A percentile compares a stretch with the other conserved stretches of the same genome.
phyloP scores from a whole-genome alignment of 2,329 filamentous ascomycete genomes.

The Epichloe uncinata region DNA sequence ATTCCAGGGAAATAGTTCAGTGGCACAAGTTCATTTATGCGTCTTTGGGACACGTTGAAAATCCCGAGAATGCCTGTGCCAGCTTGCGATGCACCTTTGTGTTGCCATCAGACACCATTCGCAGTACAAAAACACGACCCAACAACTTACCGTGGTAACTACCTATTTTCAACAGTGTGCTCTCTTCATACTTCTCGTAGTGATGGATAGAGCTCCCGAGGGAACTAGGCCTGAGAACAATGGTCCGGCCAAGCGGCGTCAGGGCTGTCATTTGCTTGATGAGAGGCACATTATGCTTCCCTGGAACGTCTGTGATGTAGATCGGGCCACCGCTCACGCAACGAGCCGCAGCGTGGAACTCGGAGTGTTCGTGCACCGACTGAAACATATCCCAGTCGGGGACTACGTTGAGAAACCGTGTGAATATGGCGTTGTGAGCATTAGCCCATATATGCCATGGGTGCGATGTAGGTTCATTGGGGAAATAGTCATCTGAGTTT shows the following conservation, averaged over 20 bases:
- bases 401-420: conserved; percentile 70
- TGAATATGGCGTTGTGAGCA: conserved; percentile 75
- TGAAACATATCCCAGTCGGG: conserved; percentile 73
- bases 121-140: neutral
- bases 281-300: conserved; percentile 61
- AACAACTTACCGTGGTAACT: conserved; percentile 53
- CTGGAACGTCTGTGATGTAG: conserved; percentile 85
- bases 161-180: conserved; percentile 60
- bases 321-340: conserved; percentile 86
- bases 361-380: conserved; percentile 52
- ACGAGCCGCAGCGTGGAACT: conserved; percentile 79
- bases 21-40: conserved; percentile 55
- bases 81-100: conserved; percentile 35
- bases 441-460: conserved; percentile 95
- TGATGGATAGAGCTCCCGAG: conserved; percentile 59
- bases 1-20: conserved; percentile 64
- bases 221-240: conserved; percentile 67
- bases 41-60: conserved; percentile 62
- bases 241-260: conserved; percentile 57
- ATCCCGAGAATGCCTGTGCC: conserved; percentile 69
- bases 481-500: conserved; percentile 90
- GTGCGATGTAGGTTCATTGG: conserved; percentile 65
- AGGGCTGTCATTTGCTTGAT: conserved; percentile 70
- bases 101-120: neutral
- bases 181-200: conserved; percentile 65